Conservation (phyloP, 176 grass and related monocot species). For the Bolboschoenus planiculmis region DNA sequence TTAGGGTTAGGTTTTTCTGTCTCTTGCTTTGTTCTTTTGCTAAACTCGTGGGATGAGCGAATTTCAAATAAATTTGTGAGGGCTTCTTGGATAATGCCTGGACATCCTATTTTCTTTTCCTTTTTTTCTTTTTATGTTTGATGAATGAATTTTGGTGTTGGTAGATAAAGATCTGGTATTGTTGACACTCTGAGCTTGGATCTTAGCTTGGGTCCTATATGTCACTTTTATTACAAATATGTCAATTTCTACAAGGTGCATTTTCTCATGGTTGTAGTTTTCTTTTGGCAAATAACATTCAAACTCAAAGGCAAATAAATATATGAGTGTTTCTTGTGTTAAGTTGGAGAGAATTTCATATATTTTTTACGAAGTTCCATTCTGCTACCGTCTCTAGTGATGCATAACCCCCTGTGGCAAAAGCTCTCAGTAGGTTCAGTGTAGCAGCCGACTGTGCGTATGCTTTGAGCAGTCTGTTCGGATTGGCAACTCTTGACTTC, state of each 20-base stretch:
- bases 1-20: slow-evolving; percentile 23
- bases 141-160: slow-evolving; percentile 43
- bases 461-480: slow-evolving; percentile 32
- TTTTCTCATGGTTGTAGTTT: background rate
- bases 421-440: slow-evolving; percentile 44
- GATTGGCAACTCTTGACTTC: slow-evolving; percentile 38
- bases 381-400: slow-evolving; percentile 37
- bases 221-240: background rate
- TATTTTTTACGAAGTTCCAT: slow-evolving; percentile 40
- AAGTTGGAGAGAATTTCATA: background rate
- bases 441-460: slow-evolving; percentile 43
- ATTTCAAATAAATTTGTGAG: slow-evolving; percentile 69
- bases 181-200: slow-evolving; percentile 6
- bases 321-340: background rate
- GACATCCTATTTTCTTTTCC: slow-evolving; percentile 24
- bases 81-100: slow-evolving; percentile 10
- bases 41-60: slow-evolving; percentile 46
- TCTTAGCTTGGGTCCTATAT: background rate
- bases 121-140: slow-evolving; percentile 24
- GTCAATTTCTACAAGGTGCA: slow-evolving; percentile 4
- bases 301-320: background rate
- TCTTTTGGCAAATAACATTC: background rate
- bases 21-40: slow-evolving; percentile 30
- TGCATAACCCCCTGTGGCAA: slow-evolving; percentile 34
- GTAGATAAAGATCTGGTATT: slow-evolving; percentile 34